These are phyloP conservation scores for Dactylellina leptospora DNA, from an alignment of 2,329 filamentous ascomycete genomes.

Conservation along the genomic window DNA sequence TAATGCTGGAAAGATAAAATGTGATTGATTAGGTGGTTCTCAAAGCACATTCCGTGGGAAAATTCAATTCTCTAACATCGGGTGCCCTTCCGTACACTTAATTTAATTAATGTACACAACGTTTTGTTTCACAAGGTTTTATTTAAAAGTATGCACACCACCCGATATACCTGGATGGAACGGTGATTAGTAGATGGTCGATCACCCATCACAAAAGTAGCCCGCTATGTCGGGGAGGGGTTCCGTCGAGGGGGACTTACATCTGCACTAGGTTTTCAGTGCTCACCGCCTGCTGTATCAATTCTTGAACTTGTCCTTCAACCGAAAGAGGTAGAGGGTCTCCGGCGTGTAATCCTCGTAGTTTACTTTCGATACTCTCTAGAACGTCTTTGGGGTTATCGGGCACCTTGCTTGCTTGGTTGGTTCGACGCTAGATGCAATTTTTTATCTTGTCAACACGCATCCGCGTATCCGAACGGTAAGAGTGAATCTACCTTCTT, in stretches of 20 bases:
- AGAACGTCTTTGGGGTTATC: constrained; percentile 81
- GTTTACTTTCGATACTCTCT: constrained; percentile 85
- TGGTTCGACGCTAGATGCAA: constrained; percentile 62
- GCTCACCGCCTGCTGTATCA: constrained; percentile 87
- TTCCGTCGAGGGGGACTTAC: constrained; percentile 71
- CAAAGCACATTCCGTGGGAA: too few relatives aligned
- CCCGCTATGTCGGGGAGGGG: too few relatives aligned
- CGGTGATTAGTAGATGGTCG: not conserved
- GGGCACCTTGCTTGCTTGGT: constrained; percentile 64
- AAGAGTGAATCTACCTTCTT: constrained; percentile 66
- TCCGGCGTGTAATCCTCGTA: constrained; percentile 81
- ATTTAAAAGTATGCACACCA: constrained; percentile 78
- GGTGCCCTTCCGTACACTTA: too few relatives aligned
- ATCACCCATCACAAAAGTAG: not conserved
- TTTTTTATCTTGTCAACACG: not conserved
- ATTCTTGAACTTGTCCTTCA: constrained; percentile 94
- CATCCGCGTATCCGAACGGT: constrained; percentile 2
- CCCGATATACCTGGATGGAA: constrained; percentile 69
- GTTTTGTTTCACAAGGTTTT: too few relatives aligned
- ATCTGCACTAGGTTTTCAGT: constrained; percentile 82
- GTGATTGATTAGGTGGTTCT: too few relatives aligned
- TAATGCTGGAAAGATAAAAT: too few relatives aligned
- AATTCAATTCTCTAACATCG: too few relatives aligned
- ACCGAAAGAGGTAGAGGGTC: constrained; percentile 94
- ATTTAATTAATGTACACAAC: too few relatives aligned